These are phyloP conservation scores for Fragilaria crotonensis DNA, from an alignment of 108 stramenopile species.

Conservation along the genomic window DNA sequence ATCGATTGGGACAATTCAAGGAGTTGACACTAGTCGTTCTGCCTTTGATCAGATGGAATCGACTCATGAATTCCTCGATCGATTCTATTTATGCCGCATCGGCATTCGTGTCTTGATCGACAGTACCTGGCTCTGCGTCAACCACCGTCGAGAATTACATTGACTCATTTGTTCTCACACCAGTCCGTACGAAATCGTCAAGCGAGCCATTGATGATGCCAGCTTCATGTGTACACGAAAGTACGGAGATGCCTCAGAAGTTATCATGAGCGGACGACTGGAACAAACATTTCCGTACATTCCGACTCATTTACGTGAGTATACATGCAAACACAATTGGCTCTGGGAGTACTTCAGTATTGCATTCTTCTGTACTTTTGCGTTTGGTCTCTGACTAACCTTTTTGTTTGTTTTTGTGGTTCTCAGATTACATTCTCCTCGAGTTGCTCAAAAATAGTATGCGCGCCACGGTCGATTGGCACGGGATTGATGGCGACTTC, in stretches of 20 bases:
- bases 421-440: constrained; percentile 87
- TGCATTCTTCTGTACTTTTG: too few species aligned
- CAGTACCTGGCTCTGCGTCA: constrained; percentile 87
- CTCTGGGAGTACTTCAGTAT: not conserved
- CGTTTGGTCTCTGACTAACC: too few species aligned
- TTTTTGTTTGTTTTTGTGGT: too few species aligned
- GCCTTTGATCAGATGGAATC: constrained; percentile 59
- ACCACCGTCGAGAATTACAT: constrained; percentile 88
- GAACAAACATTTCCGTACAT: constrained; percentile 95
- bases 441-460: constrained; percentile 98
- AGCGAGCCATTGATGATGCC: constrained; percentile 94
- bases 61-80: constrained; percentile 92
- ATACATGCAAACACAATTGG: not conserved
- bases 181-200: constrained; percentile 93
- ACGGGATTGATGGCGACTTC: constrained; percentile 84
- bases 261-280: constrained; percentile 88
- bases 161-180: constrained; percentile 80
- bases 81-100: constrained; percentile 95
- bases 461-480: constrained; percentile 97
- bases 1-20: constrained; percentile 26
- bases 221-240: constrained; percentile 94
- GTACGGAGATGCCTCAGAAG: constrained; percentile 99
- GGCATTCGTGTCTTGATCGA: constrained; percentile 98
- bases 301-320: constrained; percentile 74
- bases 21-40: constrained; percentile 17